Base-by-base conservation (phyloP, 192 early-diverging fungal species). In the Rhizoclosmatium globosum region DNA sequence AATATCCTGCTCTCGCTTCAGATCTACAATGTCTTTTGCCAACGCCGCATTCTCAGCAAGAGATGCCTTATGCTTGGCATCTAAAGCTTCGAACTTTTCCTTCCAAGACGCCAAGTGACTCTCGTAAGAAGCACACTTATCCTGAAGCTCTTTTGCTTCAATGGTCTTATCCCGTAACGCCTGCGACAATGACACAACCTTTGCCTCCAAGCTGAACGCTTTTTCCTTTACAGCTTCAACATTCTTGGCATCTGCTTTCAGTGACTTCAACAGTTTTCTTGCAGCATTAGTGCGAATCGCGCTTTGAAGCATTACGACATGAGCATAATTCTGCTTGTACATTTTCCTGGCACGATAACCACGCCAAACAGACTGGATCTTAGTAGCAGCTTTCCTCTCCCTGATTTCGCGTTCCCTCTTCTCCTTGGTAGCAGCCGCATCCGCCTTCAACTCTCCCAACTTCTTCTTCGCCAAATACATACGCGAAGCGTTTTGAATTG, bases 111-210 rank as follows among this genome's bases (percentile, higher is more conserved):
- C 82, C 61, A 92, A 82, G 74, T 93, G 92, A 42, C 69, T 77
- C 79, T 95, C 95, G 66, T 93, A 83, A n/a, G 85, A 71, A 38
- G 82, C 66, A 64, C 90, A 82, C 64, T 88, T 84, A 64, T 88
- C 87, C 43, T 83, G 80, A 66, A 90, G 79, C 15, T 68, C 69
- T 45, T 88, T 88, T 77, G 90, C 88, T 79, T 94, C 93, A 66
- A 93, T 84, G 71, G 88, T 85, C 78, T 90, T 88, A 64, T 83
- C 81, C 38, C 87, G 88, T 64, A 95, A 82, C 31, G 84, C 84
- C 74, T 94, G 93, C 43, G 95, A 96, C 72, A 98, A 88, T 75
- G 94, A 93, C 78, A 97, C 89, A 58, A 98, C 94, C 87, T 96
- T 97, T 85, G 90, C 91, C 81, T 98, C 97, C 2, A 98, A 82